These are phyloP conservation scores for Coemansia furcata DNA, from an alignment of 192 early-diverging fungal species.

Conservation along the genomic window DNA sequence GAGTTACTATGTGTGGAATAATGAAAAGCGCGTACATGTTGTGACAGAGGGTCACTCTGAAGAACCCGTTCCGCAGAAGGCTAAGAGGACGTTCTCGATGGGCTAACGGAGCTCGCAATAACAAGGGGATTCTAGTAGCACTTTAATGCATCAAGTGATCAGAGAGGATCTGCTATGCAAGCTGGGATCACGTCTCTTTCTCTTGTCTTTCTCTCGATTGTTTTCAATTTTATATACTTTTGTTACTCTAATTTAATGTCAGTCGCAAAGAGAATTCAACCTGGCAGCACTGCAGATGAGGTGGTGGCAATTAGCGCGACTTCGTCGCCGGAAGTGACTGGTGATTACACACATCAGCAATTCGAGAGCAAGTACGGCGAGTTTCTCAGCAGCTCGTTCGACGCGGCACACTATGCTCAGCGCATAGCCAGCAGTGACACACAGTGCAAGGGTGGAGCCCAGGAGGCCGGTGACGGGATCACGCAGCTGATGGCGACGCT, in stretches of 20 bases:
- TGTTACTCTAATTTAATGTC: conserved; percentile 3
- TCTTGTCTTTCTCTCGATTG: not conserved
- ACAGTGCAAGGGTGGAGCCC: not conserved
- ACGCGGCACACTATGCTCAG: conserved; percentile 13
- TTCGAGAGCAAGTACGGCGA: conserved; percentile 6
- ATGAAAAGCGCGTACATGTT: too few relatives aligned
- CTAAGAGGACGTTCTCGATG: not conserved
- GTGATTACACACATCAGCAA: not conserved
- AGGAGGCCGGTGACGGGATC: conserved; percentile 1
- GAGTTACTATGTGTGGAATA: too few relatives aligned
- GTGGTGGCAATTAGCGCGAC: not conserved
- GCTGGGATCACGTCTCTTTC: not conserved
- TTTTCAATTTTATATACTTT: not conserved
- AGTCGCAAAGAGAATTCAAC: not conserved
- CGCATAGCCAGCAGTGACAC: not conserved
- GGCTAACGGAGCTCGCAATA: too few relatives aligned
- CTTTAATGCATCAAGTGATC: too few relatives aligned
- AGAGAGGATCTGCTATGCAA: too few relatives aligned
- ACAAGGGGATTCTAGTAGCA: not conserved
- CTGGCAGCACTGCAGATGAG: not conserved
- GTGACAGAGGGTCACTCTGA: too few relatives aligned
- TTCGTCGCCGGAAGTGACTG: not conserved
- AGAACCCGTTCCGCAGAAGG: not conserved
- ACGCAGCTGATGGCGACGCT: conserved; percentile 12
- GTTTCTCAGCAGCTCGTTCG: conserved; percentile 10